Conservation (phyloP, 192 early-diverging fungal genomes). For the Gamsiella multidivaricata region DNA sequence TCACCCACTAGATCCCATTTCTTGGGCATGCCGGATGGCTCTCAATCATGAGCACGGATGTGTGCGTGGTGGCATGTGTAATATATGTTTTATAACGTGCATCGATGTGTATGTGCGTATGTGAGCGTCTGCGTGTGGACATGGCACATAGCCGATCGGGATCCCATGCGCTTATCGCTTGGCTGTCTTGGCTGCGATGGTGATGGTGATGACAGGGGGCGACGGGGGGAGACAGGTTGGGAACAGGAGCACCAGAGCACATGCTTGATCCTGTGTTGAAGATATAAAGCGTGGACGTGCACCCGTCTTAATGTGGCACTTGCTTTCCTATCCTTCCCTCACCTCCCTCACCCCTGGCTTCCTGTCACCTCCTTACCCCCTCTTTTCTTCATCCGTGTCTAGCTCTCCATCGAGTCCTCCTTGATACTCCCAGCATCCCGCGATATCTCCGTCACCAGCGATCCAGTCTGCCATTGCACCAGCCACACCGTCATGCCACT, state of each 20-base stretch:
- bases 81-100: no score
- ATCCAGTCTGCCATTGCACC: background rate
- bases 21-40: no score
- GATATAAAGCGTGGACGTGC: constrained; percentile 1
- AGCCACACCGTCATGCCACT: background rate
- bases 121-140: no score
- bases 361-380: background rate
- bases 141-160: background rate
- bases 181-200: background rate
- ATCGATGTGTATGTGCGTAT: no score
- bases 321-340: background rate
- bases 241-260: background rate
- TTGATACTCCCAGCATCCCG: no score
- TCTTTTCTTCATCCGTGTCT: background rate
- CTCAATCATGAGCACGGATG: no score
- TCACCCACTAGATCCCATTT: no score
- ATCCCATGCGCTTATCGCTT: background rate
- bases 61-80: no score
- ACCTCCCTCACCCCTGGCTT: background rate
- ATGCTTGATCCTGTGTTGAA: background rate
- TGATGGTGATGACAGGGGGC: no score
- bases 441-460: no score
- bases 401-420: no score
- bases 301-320: background rate
- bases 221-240: background rate